phyloP scores from a whole-genome alignment of 768 basidiomycete genomes.

The Cyclocybe cylindracea region DNA sequence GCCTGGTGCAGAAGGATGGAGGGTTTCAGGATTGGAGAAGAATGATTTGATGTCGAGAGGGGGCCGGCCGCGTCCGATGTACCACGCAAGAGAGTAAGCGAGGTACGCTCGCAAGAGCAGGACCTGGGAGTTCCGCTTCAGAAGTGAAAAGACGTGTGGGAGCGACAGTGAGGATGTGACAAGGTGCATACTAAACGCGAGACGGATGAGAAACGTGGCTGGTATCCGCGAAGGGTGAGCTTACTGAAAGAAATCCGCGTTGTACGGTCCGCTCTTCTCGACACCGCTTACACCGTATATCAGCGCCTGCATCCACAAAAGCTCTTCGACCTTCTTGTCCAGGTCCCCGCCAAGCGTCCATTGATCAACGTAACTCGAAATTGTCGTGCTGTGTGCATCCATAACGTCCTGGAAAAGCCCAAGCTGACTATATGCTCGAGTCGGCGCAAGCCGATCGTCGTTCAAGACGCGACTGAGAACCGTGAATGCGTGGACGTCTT shows the following conservation, averaged over 20 bases:
- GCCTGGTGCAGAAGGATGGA: conserved; percentile 5
- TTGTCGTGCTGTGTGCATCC: neutral
- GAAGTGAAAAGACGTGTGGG: conserved; percentile 6
- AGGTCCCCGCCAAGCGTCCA: conserved; percentile 11
- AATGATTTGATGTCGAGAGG: conserved; percentile 28
- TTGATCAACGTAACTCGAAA: conserved; percentile 6
- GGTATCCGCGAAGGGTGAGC: neutral
- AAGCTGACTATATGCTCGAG: neutral
- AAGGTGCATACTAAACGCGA: conserved; percentile 12
- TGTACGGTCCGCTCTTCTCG: conserved; percentile 3
- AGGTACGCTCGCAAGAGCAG: conserved; percentile 15
- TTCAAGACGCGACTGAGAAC: conserved; percentile 9
- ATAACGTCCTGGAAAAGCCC: conserved; percentile 6
- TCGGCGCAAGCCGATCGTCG: conserved; percentile 1
- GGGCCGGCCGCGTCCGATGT: conserved; percentile 34
- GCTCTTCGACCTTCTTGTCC: conserved; percentile 12
- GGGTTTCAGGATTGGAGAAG: conserved; percentile 18
- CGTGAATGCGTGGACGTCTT: conserved; percentile 7
- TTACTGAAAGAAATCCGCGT: conserved; percentile 12
- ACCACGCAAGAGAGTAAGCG: conserved; percentile 20
- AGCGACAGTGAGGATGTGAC: conserved; percentile 13
- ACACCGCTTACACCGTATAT: conserved; percentile 11
- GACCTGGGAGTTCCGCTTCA: conserved; percentile 1
- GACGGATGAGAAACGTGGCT: neutral
- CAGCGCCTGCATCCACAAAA: conserved; percentile 8